phyloP scores from a whole-genome alignment of 768 basidiomycete species.

The Amanita phalloides region DNA sequence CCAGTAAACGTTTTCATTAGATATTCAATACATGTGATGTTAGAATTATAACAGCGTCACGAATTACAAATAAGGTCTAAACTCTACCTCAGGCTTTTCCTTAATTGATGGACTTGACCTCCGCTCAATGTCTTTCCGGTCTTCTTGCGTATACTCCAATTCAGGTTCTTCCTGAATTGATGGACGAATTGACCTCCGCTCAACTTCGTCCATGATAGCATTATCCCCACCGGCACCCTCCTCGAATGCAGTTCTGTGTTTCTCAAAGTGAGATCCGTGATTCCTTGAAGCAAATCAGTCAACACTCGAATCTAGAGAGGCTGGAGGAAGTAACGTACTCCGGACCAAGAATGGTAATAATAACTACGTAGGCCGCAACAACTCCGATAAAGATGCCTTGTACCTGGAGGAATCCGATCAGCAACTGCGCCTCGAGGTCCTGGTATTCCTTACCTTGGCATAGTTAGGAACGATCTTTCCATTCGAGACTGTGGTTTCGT shows the following conservation, averaged over 20 bases:
- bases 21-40: too few species aligned
- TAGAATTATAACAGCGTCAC: too few species aligned
- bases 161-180: background rate
- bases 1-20: too few species aligned
- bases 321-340: slow-evolving; percentile 32
- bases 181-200: background rate
- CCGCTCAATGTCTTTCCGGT: background rate
- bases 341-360: slow-evolving; percentile 71
- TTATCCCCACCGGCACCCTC: slow-evolving; percentile 52
- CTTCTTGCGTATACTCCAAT: background rate
- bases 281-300: slow-evolving; percentile 28
- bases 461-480: slow-evolving; percentile 51
- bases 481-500: slow-evolving; percentile 35
- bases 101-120: background rate
- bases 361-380: slow-evolving; percentile 65
- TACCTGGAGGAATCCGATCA: slow-evolving; percentile 27
- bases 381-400: slow-evolving; percentile 85
- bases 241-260: slow-evolving; percentile 70
- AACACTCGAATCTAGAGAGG: background rate
- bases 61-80: too few species aligned
- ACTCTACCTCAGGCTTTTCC: too few species aligned
- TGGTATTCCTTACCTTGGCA: slow-evolving; percentile 29
- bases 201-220: slow-evolving; percentile 17
- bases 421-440: background rate
- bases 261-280: slow-evolving; percentile 77